These are phyloP conservation scores for Exophiala alcalophila DNA, from an alignment of 2,329 filamentous ascomycete species.

Conservation along the genomic window DNA sequence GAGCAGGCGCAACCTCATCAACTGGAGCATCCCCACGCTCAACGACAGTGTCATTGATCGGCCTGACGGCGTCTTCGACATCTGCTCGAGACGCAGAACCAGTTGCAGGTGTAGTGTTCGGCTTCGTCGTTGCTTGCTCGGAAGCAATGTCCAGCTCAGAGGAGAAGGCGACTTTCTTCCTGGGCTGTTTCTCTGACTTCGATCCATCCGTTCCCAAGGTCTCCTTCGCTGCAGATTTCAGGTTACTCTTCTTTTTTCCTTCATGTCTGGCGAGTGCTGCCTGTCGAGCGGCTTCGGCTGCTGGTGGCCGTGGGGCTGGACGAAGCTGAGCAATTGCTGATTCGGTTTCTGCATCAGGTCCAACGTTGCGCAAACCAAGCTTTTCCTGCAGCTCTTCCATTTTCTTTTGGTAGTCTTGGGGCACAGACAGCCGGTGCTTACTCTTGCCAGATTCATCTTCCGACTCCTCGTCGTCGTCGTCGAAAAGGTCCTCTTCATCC, in stretches of 20 bases:
- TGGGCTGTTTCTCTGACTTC: constrained; percentile 37
- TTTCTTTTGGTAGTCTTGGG: constrained; percentile 63
- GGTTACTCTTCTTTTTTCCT: constrained; percentile 18
- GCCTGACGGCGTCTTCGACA: constrained; percentile 3
- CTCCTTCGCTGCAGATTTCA: constrained; percentile 15
- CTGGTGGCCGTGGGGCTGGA: constrained; percentile 19
- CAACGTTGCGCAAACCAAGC: constrained; percentile 62
- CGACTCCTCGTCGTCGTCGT: constrained; percentile 59
- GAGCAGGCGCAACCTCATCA: constrained; percentile 26
- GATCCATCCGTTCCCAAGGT: not conserved
- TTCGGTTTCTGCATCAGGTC: constrained; percentile 41
- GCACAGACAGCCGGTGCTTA: constrained; percentile 48
- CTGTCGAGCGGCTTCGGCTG: constrained; percentile 32
- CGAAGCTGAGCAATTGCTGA: constrained; percentile 2
- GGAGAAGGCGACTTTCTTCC: constrained; percentile 81
- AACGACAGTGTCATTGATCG: constrained; percentile 44
- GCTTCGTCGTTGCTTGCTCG: too few species aligned
- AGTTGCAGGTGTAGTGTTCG: constrained; percentile 6
- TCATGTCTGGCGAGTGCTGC: constrained; percentile 24
- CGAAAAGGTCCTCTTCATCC: constrained; percentile 53
- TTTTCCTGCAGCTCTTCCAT: constrained; percentile 84
- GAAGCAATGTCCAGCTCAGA: constrained; percentile 67
- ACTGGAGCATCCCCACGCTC: constrained; percentile 38
- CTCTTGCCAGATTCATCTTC: constrained; percentile 76
- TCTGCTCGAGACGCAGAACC: constrained; percentile 13